These are phyloP conservation scores for Sphagnum contortum DNA, from an alignment of 225 moss, liverwort and hornwort species.

Conservation along the genomic window DNA sequence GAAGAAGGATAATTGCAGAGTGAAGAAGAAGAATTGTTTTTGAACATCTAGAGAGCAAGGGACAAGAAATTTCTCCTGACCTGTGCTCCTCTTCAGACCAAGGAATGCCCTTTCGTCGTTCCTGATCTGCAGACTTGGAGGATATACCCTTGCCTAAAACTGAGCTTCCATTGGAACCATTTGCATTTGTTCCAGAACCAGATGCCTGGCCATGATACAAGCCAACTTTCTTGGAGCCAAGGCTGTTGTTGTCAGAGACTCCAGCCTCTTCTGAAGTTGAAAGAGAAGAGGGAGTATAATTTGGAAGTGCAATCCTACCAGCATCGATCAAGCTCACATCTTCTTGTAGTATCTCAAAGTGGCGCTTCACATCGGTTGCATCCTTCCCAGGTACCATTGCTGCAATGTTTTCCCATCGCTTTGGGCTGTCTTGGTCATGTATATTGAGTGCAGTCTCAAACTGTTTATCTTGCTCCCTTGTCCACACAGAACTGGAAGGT, in stretches of 20 bases:
- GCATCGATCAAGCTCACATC: slow-evolving; percentile 72
- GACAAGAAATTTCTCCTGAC: slow-evolving; percentile 15
- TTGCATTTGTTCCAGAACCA: slow-evolving; percentile 43
- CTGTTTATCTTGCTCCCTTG: slow-evolving; percentile 64
- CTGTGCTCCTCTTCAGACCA: slow-evolving; percentile 98
- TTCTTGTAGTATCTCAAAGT: slow-evolving; percentile 69
- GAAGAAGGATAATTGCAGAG: not conserved
- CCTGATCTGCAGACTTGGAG: slow-evolving; percentile 74
- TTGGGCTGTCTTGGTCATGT: slow-evolving; percentile 43
- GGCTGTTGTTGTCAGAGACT: slow-evolving; percentile 41
- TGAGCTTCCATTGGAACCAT: slow-evolving; percentile 33
- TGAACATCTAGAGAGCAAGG: not conserved
- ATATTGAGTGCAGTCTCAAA: slow-evolving; percentile 76
- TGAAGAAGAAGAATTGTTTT: too few species aligned
- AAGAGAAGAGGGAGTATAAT: slow-evolving; percentile 62
- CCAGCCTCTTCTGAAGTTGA: slow-evolving; percentile 48
- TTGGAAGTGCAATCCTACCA: slow-evolving; percentile 70
- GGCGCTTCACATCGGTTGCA: slow-evolving; percentile 64
- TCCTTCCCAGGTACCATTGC: slow-evolving; percentile 66
- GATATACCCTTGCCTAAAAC: slow-evolving; percentile 37
- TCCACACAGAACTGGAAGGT: slow-evolving; percentile 42
- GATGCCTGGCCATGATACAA: slow-evolving; percentile 53
- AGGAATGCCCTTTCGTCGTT: slow-evolving; percentile 89
- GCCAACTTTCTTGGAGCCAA: slow-evolving; percentile 50
- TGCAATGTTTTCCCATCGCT: slow-evolving; percentile 79